These are phyloP conservation scores for Globisporangium spiculum DNA, from an alignment of 352 stramenopile species.

Conservation along the genomic window DNA sequence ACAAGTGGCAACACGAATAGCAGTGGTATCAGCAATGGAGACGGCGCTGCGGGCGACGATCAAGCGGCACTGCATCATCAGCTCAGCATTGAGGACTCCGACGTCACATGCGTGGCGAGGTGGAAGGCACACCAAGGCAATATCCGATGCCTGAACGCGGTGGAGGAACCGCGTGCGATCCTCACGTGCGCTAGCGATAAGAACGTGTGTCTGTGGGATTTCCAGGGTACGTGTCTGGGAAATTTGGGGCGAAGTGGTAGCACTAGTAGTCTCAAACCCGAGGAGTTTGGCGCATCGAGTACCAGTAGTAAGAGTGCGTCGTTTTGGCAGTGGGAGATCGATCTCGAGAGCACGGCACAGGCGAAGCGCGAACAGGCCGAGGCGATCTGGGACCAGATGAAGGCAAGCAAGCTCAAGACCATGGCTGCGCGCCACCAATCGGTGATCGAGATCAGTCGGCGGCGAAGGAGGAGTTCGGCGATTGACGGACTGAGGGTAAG, in stretches of 20 bases:
- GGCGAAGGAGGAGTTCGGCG: conserved; percentile 14
- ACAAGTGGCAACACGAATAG: conserved; percentile 11
- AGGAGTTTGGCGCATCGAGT: background rate
- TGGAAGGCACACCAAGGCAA: conserved; percentile 59
- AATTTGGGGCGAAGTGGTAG: conserved; percentile 21
- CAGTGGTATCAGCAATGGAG: background rate
- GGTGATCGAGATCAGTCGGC: conserved; percentile 18
- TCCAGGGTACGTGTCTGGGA: conserved; percentile 41
- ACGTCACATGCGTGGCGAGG: conserved; percentile 37
- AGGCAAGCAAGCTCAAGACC: conserved; percentile 40
- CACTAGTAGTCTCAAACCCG: background rate
- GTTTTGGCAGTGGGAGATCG: conserved; percentile 50
- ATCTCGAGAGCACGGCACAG: conserved; percentile 30
- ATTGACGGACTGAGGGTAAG: conserved; percentile 14
- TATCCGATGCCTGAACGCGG: conserved; percentile 45
- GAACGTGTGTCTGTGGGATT: conserved; percentile 52
- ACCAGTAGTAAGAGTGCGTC: background rate
- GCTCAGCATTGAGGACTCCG: conserved; percentile 21
- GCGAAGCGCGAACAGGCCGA: conserved; percentile 51
- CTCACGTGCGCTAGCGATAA: conserved; percentile 70
- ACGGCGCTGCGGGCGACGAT: background rate
- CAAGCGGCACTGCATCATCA: background rate
- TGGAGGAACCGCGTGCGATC: conserved; percentile 57
- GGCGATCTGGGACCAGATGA: conserved; percentile 59
- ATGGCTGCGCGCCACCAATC: conserved; percentile 24